Conservation (phyloP, 1,284 basidiomycete genomes). For the Cutaneotrichosporon sp. region DNA sequence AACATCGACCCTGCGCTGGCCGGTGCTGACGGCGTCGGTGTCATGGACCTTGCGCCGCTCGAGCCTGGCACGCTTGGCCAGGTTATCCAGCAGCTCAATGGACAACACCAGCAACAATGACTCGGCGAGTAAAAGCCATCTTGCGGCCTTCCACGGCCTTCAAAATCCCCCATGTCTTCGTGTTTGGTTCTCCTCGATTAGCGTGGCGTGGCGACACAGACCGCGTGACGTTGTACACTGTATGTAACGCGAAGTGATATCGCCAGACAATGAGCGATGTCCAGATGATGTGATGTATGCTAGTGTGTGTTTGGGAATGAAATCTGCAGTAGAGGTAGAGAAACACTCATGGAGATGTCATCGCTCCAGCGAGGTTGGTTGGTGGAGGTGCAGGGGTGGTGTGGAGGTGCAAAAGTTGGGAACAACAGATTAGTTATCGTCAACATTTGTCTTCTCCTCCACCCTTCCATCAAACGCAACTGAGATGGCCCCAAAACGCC, state of each 20-base stretch:
- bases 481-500: constrained; percentile 67
- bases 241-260: not conserved
- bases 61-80: constrained; percentile 25
- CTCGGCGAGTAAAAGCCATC: not conserved
- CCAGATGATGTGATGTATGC: not conserved
- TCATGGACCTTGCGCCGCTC: constrained; percentile 22
- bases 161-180: not conserved
- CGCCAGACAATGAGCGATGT: constrained; percentile 2
- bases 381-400: not conserved
- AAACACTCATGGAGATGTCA: not conserved
- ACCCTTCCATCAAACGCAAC: not conserved
- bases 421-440: not conserved
- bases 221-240: constrained; percentile 4
- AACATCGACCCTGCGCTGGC: constrained; percentile 36
- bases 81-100: constrained; percentile 30
- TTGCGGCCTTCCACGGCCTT: not conserved
- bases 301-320: not conserved
- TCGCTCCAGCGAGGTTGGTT: too few relatives aligned
- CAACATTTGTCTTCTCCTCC: not conserved
- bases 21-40: constrained; percentile 9
- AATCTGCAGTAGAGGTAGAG: not conserved
- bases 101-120: constrained; percentile 19
- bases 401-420: constrained; percentile 11
- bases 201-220: not conserved
- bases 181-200: constrained; percentile 9